Base-by-base conservation (phyloP, 352 stramenopile genomes). In the Phytophthora fragariaefolia region DNA sequence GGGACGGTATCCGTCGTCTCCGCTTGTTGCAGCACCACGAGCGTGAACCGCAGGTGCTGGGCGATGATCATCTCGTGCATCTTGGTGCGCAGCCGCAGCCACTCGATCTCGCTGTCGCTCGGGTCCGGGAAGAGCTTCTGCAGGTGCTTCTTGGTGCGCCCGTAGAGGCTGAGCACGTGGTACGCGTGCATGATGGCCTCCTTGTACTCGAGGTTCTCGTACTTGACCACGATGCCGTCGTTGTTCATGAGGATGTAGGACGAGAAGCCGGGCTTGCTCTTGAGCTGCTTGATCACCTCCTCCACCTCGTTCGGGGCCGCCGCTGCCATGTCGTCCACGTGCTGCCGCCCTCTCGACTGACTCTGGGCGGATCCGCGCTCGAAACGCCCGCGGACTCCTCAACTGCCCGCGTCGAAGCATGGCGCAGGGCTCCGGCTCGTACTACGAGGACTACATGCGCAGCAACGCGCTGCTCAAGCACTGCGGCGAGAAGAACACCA, bases 171-270 rank as follows among this genome's bases (percentile, higher is more conserved):
- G 20, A 93, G 86, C 55, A 97, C 92, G 76, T 97, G 91, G 77
- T 97, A 93, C 47, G 91, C 87, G 67, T 97, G 86, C 77, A 97
- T 96, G 54, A 97, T 85, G n/a, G 91, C 91, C 63, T 87, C 86
- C 58, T 95, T 88, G 78, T 97, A 97, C 64, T 93, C 78, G 65
- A 97, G 82, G 70, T 97, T 93, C 68, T 97, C 90, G 77, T 93
- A 96, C 76, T 96, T 94, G 78, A 98, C 92, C 13, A 98, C 88
- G 62, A 98, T 97, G 56, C 92, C 92, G 64, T 98, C 91, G 65
- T 97, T 97, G 82, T 94, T 98, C 83, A 97, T 96, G 67, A 98
- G 80, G 38, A 97, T 80, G 71, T 97, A 98, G 48, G 84, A 85
- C 56, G 81, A 82, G 68, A 98, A 97, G 51, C 90, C 92, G 17